Evolutionary conservation across 192 early-diverging fungal genomes (phyloP).

Genomic region (Chytriomyces hyalinus): DNA sequence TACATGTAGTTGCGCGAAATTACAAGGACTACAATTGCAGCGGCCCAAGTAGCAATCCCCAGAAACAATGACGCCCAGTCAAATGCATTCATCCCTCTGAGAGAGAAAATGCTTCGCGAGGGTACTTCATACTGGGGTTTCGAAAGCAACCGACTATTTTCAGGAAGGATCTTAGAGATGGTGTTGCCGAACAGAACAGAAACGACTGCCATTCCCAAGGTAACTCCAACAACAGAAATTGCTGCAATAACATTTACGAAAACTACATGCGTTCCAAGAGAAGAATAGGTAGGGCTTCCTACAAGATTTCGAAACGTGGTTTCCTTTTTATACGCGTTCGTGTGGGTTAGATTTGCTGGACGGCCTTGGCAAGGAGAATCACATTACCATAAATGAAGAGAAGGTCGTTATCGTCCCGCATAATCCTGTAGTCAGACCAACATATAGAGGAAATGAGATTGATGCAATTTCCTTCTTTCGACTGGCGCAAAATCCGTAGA

Average conservation of each 20-base stretch:
- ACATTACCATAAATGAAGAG: constrained; percentile 20
- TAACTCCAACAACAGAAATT: not conserved
- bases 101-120: not conserved
- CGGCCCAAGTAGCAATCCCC: constrained; percentile 1
- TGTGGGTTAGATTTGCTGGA: not conserved
- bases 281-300: constrained; percentile 4
- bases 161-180: not conserved
- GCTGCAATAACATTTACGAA: constrained; percentile 10
- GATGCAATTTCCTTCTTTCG: not conserved
- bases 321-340: not conserved
- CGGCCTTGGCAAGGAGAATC: not conserved
- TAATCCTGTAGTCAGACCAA: constrained; percentile 26
- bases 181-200: constrained; percentile 3
- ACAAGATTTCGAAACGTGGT: constrained; percentile 15
- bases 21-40: constrained; percentile 2
- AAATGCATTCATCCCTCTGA: not conserved
- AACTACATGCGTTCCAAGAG: not conserved
- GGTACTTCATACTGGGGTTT: not conserved
- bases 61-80: not conserved
- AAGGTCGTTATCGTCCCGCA: constrained; percentile 33
- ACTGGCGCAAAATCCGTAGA: not conserved
- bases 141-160: not conserved
- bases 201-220: constrained; percentile 20
- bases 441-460: constrained; percentile 19
- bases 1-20: constrained; percentile 5